A percentile compares a stretch with the other conserved stretches of the same genome.
These are phyloP conservation scores for Colletotrichum camelliae DNA, from an alignment of 2,329 filamentous ascomycete genomes.

Conservation along the genomic window DNA sequence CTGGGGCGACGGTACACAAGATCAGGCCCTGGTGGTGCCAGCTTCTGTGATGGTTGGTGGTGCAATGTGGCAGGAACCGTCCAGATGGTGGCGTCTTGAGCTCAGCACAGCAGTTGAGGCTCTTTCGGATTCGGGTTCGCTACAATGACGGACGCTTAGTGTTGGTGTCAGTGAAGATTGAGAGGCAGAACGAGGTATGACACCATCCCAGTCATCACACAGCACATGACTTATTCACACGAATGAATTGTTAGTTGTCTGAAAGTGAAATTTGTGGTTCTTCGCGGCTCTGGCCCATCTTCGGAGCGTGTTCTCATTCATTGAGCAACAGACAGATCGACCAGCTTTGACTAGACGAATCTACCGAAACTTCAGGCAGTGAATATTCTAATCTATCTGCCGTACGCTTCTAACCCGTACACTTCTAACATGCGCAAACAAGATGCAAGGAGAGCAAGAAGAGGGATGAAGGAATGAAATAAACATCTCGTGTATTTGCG, in stretches of 20 bases:
- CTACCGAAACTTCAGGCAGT: too few species aligned
- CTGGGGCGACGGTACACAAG: not conserved
- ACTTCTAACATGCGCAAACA: too few species aligned
- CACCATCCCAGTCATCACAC: not conserved
- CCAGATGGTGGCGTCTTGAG: not conserved
- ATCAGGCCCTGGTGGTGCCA: not conserved
- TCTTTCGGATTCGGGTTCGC: not conserved
- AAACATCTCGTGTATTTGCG: too few species aligned
- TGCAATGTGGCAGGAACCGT: not conserved
- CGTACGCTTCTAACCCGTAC: too few species aligned
- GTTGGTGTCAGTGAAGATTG: not conserved
- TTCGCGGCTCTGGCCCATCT: not conserved
- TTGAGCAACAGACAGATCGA: not conserved
- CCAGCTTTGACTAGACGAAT: not conserved
- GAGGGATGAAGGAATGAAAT: too few species aligned
- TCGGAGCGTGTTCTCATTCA: not conserved
- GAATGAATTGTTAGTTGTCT: not conserved
- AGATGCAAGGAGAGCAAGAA: too few species aligned
- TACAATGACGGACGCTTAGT: not conserved
- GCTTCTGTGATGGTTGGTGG: not conserved
- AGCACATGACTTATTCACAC: not conserved
- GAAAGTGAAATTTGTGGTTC: not conserved
- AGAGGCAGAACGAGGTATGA: not conserved
- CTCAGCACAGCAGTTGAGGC: not conserved
- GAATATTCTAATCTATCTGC: too few species aligned